Conservation (phyloP, 2,329 filamentous ascomycete species). For the Sarocladium strictum region DNA sequence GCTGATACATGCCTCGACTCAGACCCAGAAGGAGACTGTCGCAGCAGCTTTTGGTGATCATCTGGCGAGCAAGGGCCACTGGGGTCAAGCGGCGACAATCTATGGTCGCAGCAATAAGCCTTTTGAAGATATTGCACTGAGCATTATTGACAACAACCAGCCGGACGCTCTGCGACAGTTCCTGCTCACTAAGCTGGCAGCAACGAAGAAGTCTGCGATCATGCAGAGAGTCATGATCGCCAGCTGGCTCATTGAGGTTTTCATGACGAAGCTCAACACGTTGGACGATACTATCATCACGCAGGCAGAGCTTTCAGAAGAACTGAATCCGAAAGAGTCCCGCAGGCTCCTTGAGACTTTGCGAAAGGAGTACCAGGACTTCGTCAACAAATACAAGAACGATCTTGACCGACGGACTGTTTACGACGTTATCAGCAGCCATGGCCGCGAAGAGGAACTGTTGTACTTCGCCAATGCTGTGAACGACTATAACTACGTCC, state of each 20-base stretch:
- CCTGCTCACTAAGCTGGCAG: conserved; percentile 73
- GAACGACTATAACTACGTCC: conserved; percentile 89
- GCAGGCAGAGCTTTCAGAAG: conserved; percentile 72
- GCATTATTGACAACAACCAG: conserved; percentile 84
- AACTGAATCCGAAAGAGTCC: conserved; percentile 63
- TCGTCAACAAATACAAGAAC: conserved; percentile 74
- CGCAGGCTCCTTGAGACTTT: conserved; percentile 65
- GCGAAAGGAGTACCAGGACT: conserved; percentile 79
- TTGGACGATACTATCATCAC: conserved; percentile 92
- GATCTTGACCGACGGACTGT: conserved; percentile 88
- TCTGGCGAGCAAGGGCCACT: conserved; percentile 74
- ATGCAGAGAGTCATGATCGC: conserved; percentile 97
- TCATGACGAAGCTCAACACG: conserved; percentile 94
- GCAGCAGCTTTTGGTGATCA: conserved; percentile 89
- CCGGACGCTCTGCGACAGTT: conserved; percentile 89
- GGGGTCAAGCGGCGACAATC: conserved; percentile 76
- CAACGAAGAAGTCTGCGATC: conserved; percentile 71
- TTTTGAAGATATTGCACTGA: conserved; percentile 91
- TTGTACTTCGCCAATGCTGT: conserved; percentile 84
- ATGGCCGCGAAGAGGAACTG: conserved; percentile 88
- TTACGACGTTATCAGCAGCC: conserved; percentile 93
- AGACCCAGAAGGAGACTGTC: conserved; percentile 80
- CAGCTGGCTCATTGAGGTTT: conserved; percentile 91
- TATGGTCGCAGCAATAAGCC: conserved; percentile 95
- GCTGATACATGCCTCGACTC: conserved; percentile 74